A percentile compares a stretch with the other conserved stretches of the same genome.
Conservation (phyloP, 1,284 basidiomycete genomes). For the Jaminaea rosea region DNA sequence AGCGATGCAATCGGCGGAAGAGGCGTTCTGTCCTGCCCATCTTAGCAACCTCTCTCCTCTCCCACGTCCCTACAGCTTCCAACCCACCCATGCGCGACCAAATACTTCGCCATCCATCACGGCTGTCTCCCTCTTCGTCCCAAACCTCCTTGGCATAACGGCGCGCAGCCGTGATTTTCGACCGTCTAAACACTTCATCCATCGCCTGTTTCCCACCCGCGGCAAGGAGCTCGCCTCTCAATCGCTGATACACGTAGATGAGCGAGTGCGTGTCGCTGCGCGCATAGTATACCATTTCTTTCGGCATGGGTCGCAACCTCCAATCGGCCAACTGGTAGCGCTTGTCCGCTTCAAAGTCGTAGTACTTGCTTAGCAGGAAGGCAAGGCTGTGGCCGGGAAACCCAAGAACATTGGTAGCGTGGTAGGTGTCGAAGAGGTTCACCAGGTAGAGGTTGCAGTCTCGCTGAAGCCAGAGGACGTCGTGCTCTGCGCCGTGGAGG, state of each 20-base stretch:
- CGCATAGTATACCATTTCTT: constrained; percentile 84
- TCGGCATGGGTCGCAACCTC: constrained; percentile 78
- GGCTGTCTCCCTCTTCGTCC: constrained; percentile 32
- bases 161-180: constrained; percentile 32
- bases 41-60: constrained; percentile 13
- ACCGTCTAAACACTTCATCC: constrained; percentile 28
- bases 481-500: constrained; percentile 79
- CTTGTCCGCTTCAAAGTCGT: constrained; percentile 86
- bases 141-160: constrained; percentile 44
- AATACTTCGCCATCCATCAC: constrained; percentile 37
- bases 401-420: constrained; percentile 66
- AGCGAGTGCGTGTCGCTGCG: constrained; percentile 93
- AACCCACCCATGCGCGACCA: constrained; percentile 48
- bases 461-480: constrained; percentile 91
- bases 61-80: constrained; percentile 28
- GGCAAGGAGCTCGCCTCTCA: constrained; percentile 70
- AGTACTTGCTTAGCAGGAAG: constrained; percentile 77
- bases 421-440: constrained; percentile 90
- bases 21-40: constrained; percentile 51
- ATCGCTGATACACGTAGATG: constrained; percentile 80
- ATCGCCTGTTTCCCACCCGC: constrained; percentile 48
- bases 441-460: constrained; percentile 90
- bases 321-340: constrained; percentile 93
- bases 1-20: constrained; percentile 68
- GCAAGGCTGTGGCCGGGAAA: constrained; percentile 76